A percentile compares a stretch with the other conserved stretches of the same genome.
phyloP scores from a whole-genome alignment of 2,329 filamentous ascomycete species.

The Colletotrichum tamarilloi region DNA sequence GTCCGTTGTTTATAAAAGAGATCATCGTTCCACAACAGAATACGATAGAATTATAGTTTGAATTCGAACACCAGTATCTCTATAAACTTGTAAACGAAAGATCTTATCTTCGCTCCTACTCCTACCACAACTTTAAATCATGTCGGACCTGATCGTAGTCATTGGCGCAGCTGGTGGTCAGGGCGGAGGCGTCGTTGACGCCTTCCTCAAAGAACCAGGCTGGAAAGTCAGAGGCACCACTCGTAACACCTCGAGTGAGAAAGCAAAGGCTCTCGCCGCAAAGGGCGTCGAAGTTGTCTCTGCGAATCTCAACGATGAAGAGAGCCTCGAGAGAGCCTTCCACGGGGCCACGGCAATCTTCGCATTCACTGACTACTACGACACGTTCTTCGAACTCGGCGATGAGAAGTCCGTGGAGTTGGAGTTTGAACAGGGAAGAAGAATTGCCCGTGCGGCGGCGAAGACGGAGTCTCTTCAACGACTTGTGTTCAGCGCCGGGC shows the following conservation, averaged over 20 bases:
- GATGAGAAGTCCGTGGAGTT: too few species aligned
- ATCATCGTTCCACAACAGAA: too few species aligned
- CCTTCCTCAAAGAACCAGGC: slow-evolving; percentile 42
- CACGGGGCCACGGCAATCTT: not conserved
- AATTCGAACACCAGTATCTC: too few species aligned
- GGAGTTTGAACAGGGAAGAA: too few species aligned
- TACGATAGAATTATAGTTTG: too few species aligned
- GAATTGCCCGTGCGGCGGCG: too few species aligned
- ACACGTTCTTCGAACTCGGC: not conserved
- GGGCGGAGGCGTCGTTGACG: slow-evolving; percentile 43
- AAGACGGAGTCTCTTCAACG: too few species aligned
- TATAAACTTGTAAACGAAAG: too few species aligned
- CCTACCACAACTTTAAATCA: not conserved
- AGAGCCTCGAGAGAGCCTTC: slow-evolving; percentile 53
- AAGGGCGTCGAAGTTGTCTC: slow-evolving; percentile 45
- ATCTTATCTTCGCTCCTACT: too few species aligned
- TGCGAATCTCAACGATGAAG: slow-evolving; percentile 53
- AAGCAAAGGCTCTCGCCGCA: slow-evolving; percentile 41
- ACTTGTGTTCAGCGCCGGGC: too few species aligned
- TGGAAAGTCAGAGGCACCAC: slow-evolving; percentile 45
- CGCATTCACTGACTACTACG: slow-evolving; percentile 15
- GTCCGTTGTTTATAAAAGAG: too few species aligned
- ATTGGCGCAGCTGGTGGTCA: slow-evolving; percentile 29
- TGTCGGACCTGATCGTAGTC: not conserved
- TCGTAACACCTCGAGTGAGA: slow-evolving; percentile 41